Evolutionary conservation across 2,329 filamentous ascomycete species (phyloP).

Genomic region (Hymenoscyphus albidus): DNA sequence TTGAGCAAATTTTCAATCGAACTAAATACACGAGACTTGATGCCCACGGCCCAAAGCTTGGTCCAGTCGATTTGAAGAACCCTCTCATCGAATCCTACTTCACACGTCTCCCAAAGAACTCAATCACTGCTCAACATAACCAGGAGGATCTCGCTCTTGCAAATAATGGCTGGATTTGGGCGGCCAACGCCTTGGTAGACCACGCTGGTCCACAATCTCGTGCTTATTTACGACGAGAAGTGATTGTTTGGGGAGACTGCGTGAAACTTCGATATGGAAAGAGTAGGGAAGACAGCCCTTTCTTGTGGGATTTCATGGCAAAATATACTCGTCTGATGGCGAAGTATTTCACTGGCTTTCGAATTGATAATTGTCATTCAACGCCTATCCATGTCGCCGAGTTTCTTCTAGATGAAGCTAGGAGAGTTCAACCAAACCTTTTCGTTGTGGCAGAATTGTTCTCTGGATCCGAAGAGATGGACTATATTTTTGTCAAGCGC

Average conservation of each 20-base stretch:
- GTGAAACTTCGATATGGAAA: constrained; percentile 91
- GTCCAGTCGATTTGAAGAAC: constrained; percentile 69
- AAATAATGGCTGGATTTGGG: constrained; percentile 99
- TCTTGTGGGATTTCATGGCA: constrained; percentile 93
- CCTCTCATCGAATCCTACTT: constrained; percentile 94
- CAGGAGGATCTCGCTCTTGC: constrained; percentile 75
- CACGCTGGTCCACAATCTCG: constrained; percentile 86
- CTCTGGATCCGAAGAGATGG: constrained; percentile 90
- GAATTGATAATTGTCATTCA: constrained; percentile 97
- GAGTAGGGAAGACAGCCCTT: constrained; percentile 80
- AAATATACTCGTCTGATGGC: constrained; percentile 88
- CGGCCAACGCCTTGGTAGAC: constrained; percentile 87
- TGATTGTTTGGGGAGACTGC: constrained; percentile 98
- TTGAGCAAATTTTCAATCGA: constrained; percentile 89
- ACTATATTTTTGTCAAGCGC: constrained; percentile 92
- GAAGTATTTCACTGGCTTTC: constrained; percentile 90
- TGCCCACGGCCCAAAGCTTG: constrained; percentile 81
- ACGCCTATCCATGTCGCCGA: constrained; percentile 93
- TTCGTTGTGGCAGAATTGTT: constrained; percentile 95
- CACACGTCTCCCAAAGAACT: constrained; percentile 78
- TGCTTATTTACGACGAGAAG: constrained; percentile 92
- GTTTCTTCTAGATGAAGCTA: constrained; percentile 90
- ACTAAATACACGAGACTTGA: constrained; percentile 95
- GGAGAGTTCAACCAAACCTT: constrained; percentile 78
- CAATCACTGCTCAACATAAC: constrained; percentile 71